Evolutionary conservation across 2,329 filamentous ascomycete species (phyloP).

Genomic region (Hypoxylon sp.): DNA sequence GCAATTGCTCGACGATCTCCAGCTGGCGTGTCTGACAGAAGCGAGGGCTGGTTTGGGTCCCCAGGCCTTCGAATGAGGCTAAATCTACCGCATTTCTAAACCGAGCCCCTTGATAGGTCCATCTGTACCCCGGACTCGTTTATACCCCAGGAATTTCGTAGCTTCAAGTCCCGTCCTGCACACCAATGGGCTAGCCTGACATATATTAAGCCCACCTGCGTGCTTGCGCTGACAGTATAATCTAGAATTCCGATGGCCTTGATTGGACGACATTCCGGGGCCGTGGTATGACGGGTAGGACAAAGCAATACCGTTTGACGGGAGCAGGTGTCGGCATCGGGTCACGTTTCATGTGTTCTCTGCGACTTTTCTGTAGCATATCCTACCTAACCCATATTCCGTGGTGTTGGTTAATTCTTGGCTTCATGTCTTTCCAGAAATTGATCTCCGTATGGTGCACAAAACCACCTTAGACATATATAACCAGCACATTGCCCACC

Average conservation of each 20-base stretch:
- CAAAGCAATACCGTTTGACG: conserved; percentile 22
- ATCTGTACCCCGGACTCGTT: conserved; percentile 47
- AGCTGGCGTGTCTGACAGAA: conserved; percentile 4
- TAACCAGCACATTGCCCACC: conserved; percentile 31
- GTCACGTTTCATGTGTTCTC: conserved; percentile 34
- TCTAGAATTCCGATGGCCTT: conserved; percentile 4
- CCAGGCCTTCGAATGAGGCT: conserved; percentile 45
- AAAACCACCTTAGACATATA: conserved; percentile 22
- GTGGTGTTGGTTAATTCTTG: conserved; percentile 21
- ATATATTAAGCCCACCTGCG: conserved; percentile 34
- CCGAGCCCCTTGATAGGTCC: conserved; percentile 37
- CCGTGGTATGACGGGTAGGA: conserved; percentile 32
- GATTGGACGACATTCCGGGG: conserved; percentile 28
- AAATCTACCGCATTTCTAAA: conserved; percentile 47
- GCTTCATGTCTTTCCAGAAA: conserved; percentile 23
- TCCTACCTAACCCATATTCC: conserved; percentile 40
- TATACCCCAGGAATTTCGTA: conserved; percentile 35
- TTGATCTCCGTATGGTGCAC: conserved; percentile 25
- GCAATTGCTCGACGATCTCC: conserved; percentile 35
- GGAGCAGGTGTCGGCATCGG: conserved; percentile 30
- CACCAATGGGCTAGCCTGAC: conserved; percentile 27
- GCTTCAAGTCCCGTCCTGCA: conserved; percentile 31
- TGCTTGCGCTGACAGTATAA: conserved; percentile 17
- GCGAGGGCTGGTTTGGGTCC: conserved; percentile 13
- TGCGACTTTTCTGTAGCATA: conserved; percentile 30